These are phyloP conservation scores for Mortierella sp. DNA, from an alignment of 371 early-diverging fungal species.

Conservation along the genomic window DNA sequence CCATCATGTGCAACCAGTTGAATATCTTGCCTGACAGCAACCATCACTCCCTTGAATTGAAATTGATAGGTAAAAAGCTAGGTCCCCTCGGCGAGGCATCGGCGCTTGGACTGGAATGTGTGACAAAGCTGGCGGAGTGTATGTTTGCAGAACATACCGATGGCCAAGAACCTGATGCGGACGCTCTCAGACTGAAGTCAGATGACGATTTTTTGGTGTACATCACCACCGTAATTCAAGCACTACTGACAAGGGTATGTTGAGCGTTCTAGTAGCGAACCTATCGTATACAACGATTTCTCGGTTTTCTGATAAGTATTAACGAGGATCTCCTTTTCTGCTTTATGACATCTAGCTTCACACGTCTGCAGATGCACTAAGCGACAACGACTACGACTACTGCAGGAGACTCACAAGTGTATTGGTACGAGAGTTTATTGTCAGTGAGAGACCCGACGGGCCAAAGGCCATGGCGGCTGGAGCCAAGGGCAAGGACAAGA, in stretches of 20 bases:
- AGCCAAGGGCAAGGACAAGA: conserved; percentile 56
- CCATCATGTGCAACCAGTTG: neutral
- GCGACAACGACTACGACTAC: conserved; percentile 47
- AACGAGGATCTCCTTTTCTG: neutral
- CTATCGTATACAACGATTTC: neutral
- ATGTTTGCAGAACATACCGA: conserved; percentile 31
- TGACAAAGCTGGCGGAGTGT: conserved; percentile 40
- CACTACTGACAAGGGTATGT: conserved; percentile 36
- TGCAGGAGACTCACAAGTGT: conserved; percentile 50
- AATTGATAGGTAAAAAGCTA: conserved; percentile 34
- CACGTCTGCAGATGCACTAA: conserved; percentile 24
- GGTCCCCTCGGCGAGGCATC: conserved; percentile 46
- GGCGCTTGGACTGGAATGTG: conserved; percentile 43
- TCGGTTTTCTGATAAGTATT: neutral
- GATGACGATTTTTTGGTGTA: conserved; percentile 54
- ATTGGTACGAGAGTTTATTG: conserved; percentile 48
- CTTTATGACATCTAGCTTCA: conserved; percentile 18
- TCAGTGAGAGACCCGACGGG: conserved; percentile 38
- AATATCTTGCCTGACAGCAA: neutral
- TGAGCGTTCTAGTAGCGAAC: neutral
- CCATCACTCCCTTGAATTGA: neutral
- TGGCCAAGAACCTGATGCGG: conserved; percentile 19
- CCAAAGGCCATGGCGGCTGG: conserved; percentile 55
- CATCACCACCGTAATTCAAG: conserved; percentile 37
- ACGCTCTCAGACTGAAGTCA: conserved; percentile 23